Base-by-base conservation (phyloP, 2,329 filamentous ascomycete genomes). In the Xylariomycetidae sp. region DNA sequence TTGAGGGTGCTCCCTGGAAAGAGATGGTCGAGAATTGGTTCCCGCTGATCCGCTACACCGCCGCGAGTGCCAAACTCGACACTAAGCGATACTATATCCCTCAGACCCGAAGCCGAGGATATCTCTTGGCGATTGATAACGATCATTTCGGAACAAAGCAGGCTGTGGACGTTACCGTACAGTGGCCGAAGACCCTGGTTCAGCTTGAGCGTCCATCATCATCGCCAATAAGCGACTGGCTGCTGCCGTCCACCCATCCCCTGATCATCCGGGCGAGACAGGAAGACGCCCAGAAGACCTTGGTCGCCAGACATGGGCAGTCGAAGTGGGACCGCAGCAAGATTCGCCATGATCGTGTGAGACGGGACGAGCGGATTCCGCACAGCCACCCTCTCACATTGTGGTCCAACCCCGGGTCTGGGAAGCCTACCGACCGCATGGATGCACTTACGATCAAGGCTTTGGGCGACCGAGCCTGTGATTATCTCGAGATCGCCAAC, bases 21-120 rank as follows among this genome's bases (percentile, higher is more conserved):
- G 47, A 64, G 4, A 68, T 77, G 22, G 56, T 60, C n/a, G 37
- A 49, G 0, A 39, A 52, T 7, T 64, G 59, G 47, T 60, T 67
- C 27, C 53, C 53, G 3, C 47, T 48, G n/a, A 42, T 76, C 23
- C 73, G 65, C 2, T 90, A 89, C 46, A 53, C 64, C 2, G 70
- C 69, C 1, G 49, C 52, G 0, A 67, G 64, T 29, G 43, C 65
- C 0, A 60, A 58, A 4, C 59, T 83, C 0, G 82, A 89, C 46
- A 82, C 77, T 0, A 87, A 87, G 50, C 58, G 82, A 3, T 87
- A 71, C 46, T 85, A 85, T 38, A 58, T 89, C 1, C 85, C 85
- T 0, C 85, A 90, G 34, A 86, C 80, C 0, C 65, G 79, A 2
- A 57, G 62, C 25, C 65, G 79, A 20, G 72, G 69, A 1, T 83